Conservation (phyloP, 495 filamentous ascomycete genomes). For the Aspergillus sparsus region DNA sequence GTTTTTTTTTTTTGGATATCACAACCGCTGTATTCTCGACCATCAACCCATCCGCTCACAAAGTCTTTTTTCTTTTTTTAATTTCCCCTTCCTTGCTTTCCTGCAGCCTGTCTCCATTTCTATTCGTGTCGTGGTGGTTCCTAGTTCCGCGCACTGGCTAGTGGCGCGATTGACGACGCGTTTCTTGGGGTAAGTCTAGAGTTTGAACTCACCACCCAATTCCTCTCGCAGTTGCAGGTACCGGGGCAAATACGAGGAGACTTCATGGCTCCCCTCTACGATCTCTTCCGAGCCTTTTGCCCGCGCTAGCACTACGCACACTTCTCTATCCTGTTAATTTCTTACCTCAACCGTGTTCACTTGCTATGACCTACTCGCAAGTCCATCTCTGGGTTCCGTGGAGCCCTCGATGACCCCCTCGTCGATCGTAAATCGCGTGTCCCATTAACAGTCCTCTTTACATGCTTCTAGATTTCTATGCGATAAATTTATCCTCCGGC, state of each 20-base stretch:
- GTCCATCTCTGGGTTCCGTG: too few relatives aligned
- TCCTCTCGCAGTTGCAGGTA: neutral
- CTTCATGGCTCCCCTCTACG: neutral
- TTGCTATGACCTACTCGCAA: too few relatives aligned
- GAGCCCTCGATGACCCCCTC: neutral
- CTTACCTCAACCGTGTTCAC: too few relatives aligned
- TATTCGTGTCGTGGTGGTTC: slow-evolving; percentile 18
- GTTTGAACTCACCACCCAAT: neutral
- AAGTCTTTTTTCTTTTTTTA: slow-evolving; percentile 29
- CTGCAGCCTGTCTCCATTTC: slow-evolving; percentile 9
- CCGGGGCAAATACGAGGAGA: neutral
- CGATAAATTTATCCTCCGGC: slow-evolving; percentile 2
- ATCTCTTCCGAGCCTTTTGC: neutral
- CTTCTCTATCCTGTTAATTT: neutral
- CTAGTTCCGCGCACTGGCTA: slow-evolving; percentile 20
- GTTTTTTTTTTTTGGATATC: neutral
- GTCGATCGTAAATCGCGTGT: neutral
- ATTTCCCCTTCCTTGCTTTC: neutral
- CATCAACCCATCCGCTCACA: slow-evolving; percentile 27
- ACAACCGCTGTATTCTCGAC: neutral
- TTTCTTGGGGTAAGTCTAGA: slow-evolving; percentile 26
- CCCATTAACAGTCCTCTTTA: slow-evolving; percentile 6
- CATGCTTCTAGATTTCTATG: slow-evolving; percentile 6
- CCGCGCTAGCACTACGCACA: neutral
- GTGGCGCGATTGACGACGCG: slow-evolving; percentile 31